Percentiles rank a stretch among this genome's conserved stretches.
These are phyloP conservation scores for Phytopythium boreale DNA, from an alignment of 352 stramenopile genomes.

Conservation along the genomic window DNA sequence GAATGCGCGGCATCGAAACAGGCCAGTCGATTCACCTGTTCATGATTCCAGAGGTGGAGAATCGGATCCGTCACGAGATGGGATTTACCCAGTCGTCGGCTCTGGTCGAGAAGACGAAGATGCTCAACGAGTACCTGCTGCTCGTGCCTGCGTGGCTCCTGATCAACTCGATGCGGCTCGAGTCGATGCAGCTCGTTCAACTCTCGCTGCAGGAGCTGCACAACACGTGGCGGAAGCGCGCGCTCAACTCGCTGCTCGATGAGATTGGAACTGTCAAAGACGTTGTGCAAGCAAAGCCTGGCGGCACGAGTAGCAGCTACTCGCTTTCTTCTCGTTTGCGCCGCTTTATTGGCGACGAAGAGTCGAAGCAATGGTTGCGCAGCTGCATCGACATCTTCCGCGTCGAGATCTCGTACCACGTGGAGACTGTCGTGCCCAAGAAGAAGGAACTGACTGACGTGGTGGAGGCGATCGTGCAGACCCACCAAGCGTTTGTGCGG, in stretches of 20 bases:
- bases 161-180: constrained; percentile 99
- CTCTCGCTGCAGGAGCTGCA: constrained; percentile 96
- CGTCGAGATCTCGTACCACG: constrained; percentile 76
- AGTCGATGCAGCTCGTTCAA: constrained; percentile 99
- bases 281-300: neutral
- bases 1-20: constrained; percentile 89
- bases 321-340: constrained; percentile 47
- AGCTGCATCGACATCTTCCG: constrained; percentile 73
- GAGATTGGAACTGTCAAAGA: constrained; percentile 45
- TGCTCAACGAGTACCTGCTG: constrained; percentile 63
- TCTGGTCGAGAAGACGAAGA: constrained; percentile 13
- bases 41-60: constrained; percentile 92
- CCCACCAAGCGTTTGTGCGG: constrained; percentile 60
- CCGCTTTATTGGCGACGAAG: constrained; percentile 55
- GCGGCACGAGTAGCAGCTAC: constrained; percentile 12
- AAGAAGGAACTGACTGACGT: constrained; percentile 74
- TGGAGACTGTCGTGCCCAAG: constrained; percentile 58
- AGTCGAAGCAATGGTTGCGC: constrained; percentile 48
- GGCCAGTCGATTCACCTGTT: constrained; percentile 92
- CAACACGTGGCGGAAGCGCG: constrained; percentile 97
- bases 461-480: constrained; percentile 52
- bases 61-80: constrained; percentile 82
- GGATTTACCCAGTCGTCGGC: constrained; percentile 34
- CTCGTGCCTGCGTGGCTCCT: constrained; percentile 94
- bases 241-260: constrained; percentile 89